phyloP scores from a whole-genome alignment of 2,329 filamentous ascomycete species.

The Calycina herbarum region DNA sequence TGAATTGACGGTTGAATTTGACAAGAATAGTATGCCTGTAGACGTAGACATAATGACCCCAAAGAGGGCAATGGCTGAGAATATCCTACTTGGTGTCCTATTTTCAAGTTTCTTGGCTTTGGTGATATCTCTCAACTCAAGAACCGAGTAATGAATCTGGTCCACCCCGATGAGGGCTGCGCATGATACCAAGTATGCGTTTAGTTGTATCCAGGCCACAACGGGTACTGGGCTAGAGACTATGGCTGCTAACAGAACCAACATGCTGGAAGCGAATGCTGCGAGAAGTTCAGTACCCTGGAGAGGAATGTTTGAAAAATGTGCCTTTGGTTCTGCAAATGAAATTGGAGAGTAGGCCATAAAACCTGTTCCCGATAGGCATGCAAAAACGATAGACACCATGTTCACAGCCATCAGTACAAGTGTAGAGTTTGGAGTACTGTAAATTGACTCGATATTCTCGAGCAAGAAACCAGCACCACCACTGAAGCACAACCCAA shows the following conservation, averaged over 20 bases:
- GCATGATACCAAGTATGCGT: constrained; percentile 20
- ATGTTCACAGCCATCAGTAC: constrained; percentile 21
- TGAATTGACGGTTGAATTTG: constrained; percentile 13
- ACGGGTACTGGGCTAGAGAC: constrained; percentile 21
- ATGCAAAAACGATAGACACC: constrained; percentile 19
- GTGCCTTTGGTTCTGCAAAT: constrained; percentile 18
- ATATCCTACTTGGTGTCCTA: constrained; percentile 17
- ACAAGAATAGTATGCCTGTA: constrained; percentile 10
- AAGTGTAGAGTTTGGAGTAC: constrained; percentile 15
- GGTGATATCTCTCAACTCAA: constrained; percentile 11
- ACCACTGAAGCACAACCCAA: constrained; percentile 27
- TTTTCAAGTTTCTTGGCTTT: constrained; percentile 6
- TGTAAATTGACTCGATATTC: constrained; percentile 14
- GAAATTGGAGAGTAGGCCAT: constrained; percentile 28
- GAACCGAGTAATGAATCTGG: constrained; percentile 15
- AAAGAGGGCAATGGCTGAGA: constrained; percentile 14
- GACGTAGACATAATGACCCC: constrained; percentile 12
- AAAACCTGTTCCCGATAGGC: constrained; percentile 24
- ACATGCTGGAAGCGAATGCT: constrained; percentile 20
- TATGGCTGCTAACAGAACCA: constrained; percentile 22
- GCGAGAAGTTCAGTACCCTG: constrained; percentile 14
- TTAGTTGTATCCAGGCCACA: constrained; percentile 26
- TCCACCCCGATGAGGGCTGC: constrained; percentile 19
- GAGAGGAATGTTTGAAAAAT: constrained; percentile 18
- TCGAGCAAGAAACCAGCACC: constrained; percentile 19